A percentile compares a stretch with the other conserved stretches of the same genome.
phyloP scores from a whole-genome alignment of 306 rosid species.

The Casuarina glauca region DNA sequence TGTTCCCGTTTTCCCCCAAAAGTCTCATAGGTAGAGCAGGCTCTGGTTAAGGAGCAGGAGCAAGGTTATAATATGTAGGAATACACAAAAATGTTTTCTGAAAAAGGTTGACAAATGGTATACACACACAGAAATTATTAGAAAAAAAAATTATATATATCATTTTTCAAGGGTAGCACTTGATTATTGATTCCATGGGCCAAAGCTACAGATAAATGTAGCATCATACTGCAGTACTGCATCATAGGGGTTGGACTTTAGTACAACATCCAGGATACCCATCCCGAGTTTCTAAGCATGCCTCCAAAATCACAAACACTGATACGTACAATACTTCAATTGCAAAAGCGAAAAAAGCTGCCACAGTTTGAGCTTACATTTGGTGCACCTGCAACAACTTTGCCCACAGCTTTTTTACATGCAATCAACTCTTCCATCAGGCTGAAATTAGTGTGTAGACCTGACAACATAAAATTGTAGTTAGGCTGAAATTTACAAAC shows the following conservation, averaged over 20 bases:
- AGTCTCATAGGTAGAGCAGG: too few species aligned
- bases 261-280: neutral
- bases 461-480: conserved; percentile 42
- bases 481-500: conserved; percentile 24
- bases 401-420: conserved; percentile 84
- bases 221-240: neutral
- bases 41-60: too few species aligned
- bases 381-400: conserved; percentile 83
- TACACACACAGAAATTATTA: neutral
- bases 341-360: conserved; percentile 1
- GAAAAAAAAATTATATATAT: neutral
- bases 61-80: too few species aligned
- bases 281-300: conserved; percentile 4
- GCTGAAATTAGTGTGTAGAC: conserved; percentile 95
- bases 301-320: conserved; percentile 20
- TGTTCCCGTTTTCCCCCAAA: too few species aligned
- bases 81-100: neutral
- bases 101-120: neutral
- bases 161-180: neutral
- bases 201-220: neutral
- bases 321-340: neutral
- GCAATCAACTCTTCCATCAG: conserved; percentile 96
- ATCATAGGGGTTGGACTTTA: neutral
- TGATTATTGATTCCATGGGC: neutral
- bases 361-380: conserved; percentile 56